Evolutionary conservation across 1,284 basidiomycete species (phyloP).

Genomic region (Ceratobasidium papillatum): DNA sequence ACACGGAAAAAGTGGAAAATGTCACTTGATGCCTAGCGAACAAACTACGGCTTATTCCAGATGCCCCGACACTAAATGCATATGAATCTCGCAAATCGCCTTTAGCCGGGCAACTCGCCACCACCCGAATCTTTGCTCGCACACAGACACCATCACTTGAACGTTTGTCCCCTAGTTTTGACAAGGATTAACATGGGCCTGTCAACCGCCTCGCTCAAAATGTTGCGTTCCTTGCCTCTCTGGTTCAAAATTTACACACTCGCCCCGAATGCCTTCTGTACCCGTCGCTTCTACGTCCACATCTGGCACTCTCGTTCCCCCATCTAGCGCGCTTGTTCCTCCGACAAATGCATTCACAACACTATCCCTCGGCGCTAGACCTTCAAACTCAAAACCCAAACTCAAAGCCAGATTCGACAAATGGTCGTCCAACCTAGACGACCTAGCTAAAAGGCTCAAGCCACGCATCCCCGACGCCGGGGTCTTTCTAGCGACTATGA

Average conservation of each 20-base stretch:
- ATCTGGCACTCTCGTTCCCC: neutral
- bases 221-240: neutral
- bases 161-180: slow-evolving; percentile 19
- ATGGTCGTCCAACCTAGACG: neutral
- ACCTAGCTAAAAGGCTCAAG: neutral
- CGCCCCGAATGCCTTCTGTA: neutral
- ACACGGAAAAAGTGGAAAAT: neutral
- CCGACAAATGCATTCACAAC: neutral
- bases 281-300: neutral
- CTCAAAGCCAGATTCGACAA: neutral
- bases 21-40: neutral
- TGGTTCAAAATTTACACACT: neutral
- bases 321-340: neutral
- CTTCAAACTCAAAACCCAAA: neutral
- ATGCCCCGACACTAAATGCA: neutral
- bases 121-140: neutral
- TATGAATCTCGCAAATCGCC: neutral
- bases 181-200: neutral
- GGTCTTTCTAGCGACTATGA: slow-evolving; percentile 6
- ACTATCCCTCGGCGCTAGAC: neutral
- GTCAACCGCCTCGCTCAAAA: slow-evolving; percentile 5
- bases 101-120: neutral
- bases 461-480: neutral
- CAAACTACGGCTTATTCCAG: neutral
- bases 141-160: neutral